phyloP scores from a whole-genome alignment of 106 monocot species.

The Xerophyta viscosa region DNA sequence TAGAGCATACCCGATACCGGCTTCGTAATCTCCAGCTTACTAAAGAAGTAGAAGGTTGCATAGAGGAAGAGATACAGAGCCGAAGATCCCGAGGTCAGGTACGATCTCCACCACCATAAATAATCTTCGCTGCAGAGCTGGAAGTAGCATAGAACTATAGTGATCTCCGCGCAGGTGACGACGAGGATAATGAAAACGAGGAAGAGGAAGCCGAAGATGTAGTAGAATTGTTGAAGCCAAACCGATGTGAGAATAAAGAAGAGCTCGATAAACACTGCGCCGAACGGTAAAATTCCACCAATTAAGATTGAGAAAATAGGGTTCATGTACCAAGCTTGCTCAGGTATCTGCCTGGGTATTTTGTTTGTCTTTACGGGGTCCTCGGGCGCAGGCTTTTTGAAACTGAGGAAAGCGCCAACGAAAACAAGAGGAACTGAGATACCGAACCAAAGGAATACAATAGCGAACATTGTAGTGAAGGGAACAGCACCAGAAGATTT shows the following conservation, averaged over 20 bases:
- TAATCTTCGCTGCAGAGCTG: conserved; percentile 47
- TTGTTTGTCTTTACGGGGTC: no score
- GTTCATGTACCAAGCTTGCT: conserved; percentile 47
- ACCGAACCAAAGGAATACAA: conserved; percentile 36
- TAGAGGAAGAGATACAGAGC: conserved; percentile 39
- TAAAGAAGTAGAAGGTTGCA: conserved; percentile 43
- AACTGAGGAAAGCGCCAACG: no score
- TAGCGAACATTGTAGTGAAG: conserved; percentile 42
- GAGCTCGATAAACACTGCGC: no score
- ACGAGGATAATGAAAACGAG: conserved; percentile 40
- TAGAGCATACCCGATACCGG: conserved; percentile 25
- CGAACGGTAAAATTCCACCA: conserved; percentile 41
- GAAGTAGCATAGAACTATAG: conserved; percentile 43
- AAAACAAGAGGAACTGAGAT: no score
- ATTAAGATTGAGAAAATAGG: conserved; percentile 28
- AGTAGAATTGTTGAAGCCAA: conserved; percentile 47
- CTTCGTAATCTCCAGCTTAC: conserved; percentile 39
- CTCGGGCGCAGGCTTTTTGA: no score
- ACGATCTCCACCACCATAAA: conserved; percentile 43
- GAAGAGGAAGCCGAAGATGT: conserved; percentile 38
- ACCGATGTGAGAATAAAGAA: conserved; percentile 46
- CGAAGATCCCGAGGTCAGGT: conserved; percentile 34
- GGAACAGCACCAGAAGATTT: conserved; percentile 41
- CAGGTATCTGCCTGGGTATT: conserved; percentile 37
- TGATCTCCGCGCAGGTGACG: conserved; percentile 41